A percentile compares a stretch with the other conserved stretches of the same genome.
phyloP scores from a whole-genome alignment of 2,329 filamentous ascomycete genomes.

The Fusarium chaquense region DNA sequence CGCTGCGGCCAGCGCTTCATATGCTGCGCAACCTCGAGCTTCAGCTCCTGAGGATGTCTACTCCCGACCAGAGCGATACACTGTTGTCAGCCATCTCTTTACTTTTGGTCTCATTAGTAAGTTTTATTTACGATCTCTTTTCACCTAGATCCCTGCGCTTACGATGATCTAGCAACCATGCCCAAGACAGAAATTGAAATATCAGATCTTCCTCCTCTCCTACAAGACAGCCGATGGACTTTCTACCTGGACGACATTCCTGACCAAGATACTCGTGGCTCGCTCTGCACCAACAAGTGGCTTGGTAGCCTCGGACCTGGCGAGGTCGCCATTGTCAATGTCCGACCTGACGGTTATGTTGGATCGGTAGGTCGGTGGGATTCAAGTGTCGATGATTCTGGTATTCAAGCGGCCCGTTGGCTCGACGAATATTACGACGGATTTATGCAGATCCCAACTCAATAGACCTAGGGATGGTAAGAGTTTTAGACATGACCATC shows the following conservation, averaged over 20 bases:
- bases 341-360: slow-evolving; percentile 80
- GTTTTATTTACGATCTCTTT: slow-evolving; percentile 42
- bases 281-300: slow-evolving; percentile 76
- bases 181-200: slow-evolving; percentile 74
- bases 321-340: slow-evolving; percentile 74
- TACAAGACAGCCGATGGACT: slow-evolving; percentile 76
- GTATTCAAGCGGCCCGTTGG: slow-evolving; percentile 65
- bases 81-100: slow-evolving; percentile 73
- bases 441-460: slow-evolving; percentile 64
- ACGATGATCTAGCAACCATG: slow-evolving; percentile 62
- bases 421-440: slow-evolving; percentile 66
- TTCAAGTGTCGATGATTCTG: slow-evolving; percentile 62
- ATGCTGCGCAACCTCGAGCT: slow-evolving; percentile 68
- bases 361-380: slow-evolving; percentile 71
- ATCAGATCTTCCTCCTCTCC: slow-evolving; percentile 69
- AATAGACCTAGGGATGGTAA: slow-evolving; percentile 26
- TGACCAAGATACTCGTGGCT: slow-evolving; percentile 64
- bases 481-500: slow-evolving; percentile 38
- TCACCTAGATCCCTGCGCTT: slow-evolving; percentile 12
- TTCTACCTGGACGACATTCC: slow-evolving; percentile 77
- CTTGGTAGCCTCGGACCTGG: slow-evolving; percentile 67
- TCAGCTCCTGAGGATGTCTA: slow-evolving; percentile 73
- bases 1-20: slow-evolving; percentile 70
- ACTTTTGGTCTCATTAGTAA: slow-evolving; percentile 77
- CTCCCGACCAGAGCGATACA: slow-evolving; percentile 75